Evolutionary conservation across 176 grass and related monocot genomes (phyloP).

Genomic region (Eragrostis nindensis): DNA sequence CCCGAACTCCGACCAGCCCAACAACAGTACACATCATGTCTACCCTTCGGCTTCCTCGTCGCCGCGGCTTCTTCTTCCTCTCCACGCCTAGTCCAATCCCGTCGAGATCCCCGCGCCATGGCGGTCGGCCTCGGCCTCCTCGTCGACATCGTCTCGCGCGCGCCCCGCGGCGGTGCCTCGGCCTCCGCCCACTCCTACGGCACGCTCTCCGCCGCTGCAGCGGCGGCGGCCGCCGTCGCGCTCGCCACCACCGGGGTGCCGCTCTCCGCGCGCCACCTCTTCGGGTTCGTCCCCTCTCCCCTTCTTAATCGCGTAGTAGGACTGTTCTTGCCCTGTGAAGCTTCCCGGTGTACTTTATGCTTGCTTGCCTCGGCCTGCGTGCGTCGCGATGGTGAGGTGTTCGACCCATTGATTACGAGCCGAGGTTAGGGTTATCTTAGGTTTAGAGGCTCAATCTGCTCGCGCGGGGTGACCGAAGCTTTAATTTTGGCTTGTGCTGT

Average conservation of each 20-base stretch:
- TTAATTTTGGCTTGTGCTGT: background rate
- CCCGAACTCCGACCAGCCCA: constrained; percentile 10
- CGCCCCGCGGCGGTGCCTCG: constrained; percentile 1
- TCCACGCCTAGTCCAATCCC: background rate
- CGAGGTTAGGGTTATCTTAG: background rate
- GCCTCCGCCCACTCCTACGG: constrained; percentile 45
- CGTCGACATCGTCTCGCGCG: constrained; percentile 56
- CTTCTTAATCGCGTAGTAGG: background rate
- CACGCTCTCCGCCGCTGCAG: constrained; percentile 42
- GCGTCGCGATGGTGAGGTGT: constrained; percentile 16
- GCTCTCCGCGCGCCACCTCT: constrained; percentile 55
- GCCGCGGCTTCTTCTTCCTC: background rate
- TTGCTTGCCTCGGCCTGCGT: background rate
- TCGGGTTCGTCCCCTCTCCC: constrained; percentile 40
- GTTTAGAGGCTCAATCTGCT: background rate
- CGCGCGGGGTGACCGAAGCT: background rate
- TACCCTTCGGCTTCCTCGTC: background rate
- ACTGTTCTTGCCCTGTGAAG: background rate
- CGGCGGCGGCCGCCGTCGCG: constrained; percentile 42
- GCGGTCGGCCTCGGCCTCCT: constrained; percentile 60
- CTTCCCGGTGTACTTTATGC: background rate
- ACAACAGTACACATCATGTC: background rate
- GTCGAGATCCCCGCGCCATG: constrained; percentile 47
- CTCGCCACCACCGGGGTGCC: constrained; percentile 43
- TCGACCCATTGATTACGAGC: background rate